Evolutionary conservation across 176 grass and related monocot genomes (phyloP), one percentile per base, ranked within the genome.

Genomic region (Carex kokanica): DNA sequence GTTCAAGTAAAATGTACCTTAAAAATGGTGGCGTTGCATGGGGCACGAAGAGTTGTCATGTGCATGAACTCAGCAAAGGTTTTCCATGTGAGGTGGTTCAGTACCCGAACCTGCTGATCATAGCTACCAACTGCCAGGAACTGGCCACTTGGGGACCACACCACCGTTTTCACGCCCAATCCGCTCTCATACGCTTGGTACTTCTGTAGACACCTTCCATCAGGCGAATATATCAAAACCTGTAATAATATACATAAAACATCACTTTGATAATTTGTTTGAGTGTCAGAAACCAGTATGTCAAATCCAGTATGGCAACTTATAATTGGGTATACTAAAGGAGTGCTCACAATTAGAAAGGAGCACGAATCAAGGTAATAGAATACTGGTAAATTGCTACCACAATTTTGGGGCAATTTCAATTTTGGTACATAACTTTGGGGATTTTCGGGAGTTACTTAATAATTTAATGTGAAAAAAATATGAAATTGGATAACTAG

Each of bases 41-140:
- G 91, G 64, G 61, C 84, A 81, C 93, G 89, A 88, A 99, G 86
- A 52, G 85, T 91, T 3, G 86, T 64, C 40, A 86, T 21, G 87
- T 99, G 96, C 65, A 88, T 78, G 78, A 99, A 99, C 83, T 99
- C 91, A 8, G 89, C 93, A 93, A 99, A 99, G 31, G 91, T 93
- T 93, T 90, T 99, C 96, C 96, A 99, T 18, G 96, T 99, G 69
- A 99, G 81, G 72, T 99, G 96, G 86, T 95, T 99, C 67, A 99
- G 82, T 57, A 80, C 79, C 40, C 96, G 86, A 8, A 99, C 88
- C 54, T 85, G 83, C 86, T 99, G 96, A 87, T 99, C 93, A 86
- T 93, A 99, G 86, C 96, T 95, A 38, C 96, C 96, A 64, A 99
- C 96, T 80, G 91, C 93, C 85, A 95, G 84, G 78, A 99, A 99